Evolutionary conservation across 75 land plant species (phyloP), one percentile per base, ranked within the genome.

Genomic region (Picea sitchensis): DNA sequence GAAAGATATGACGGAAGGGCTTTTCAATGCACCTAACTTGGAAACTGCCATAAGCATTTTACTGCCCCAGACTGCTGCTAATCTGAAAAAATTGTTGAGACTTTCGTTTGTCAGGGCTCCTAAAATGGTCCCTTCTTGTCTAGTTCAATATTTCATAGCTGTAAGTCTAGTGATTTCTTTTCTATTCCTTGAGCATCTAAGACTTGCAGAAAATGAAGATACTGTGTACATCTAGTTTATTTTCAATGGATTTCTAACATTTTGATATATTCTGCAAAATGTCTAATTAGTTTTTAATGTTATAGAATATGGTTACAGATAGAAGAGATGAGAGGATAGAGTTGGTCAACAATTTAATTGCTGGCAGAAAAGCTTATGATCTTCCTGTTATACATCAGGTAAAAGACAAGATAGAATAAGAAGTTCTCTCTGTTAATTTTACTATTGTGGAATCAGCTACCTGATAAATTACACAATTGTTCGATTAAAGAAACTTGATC

Each of bases 131-230:
- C 92, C 92, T 21, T 76, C 89, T 18, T 92, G 86, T 78, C 79
- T 92, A 51, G n/a, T n/a, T n/a, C n/a, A n/a, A 13, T 88, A 90
- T 83, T 84, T 87, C 81, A 87, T 92, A 38, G 41, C 83, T 54
- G 91, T 92, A 64, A n/a, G n/a, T n/a, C n/a, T n/a, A n/a, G n/a
- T n/a, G n/a, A n/a, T n/a, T n/a, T n/a, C n/a, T n/a, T n/a, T 21
- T 6, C 18, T 67, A 30, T 41, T 57, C n/a, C 75, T 65, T 17
- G 77, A 18, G 60, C 23, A 32, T 80, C 51, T 38, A 32, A 13
- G 36, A n/a, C 34, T 38, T 68, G 5, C 38, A 17, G 73, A 68
- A 41, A 18, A 68, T 36, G 41, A 38, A 38, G 41, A 36, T 68
- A 17, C 5, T 30, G 47, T 54, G 12, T 75, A n/a, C 17, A 14